Evolutionary conservation across 345 rosid species (phyloP), one percentile per base, ranked within the genome.

Genomic region (Citrus reticulata): DNA sequence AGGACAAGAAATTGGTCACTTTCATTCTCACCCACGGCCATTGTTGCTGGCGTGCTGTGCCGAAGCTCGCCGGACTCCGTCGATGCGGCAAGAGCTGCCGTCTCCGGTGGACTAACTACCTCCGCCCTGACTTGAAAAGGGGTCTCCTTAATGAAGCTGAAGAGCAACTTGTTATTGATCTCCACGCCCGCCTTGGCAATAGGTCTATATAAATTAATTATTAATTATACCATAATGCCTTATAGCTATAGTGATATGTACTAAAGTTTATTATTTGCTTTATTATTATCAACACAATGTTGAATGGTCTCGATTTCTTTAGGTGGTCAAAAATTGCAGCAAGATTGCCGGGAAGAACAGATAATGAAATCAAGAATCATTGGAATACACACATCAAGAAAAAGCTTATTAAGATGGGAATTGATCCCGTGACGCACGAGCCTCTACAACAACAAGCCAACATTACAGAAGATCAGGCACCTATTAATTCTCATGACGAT

Each of bases 311-410:
- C 29, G 25, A 51, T 13, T 72, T 49, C 37, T 67, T 25, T 78
- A 92, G 97, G 87, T 91, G 97, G 97, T 93, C 98, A 40, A 92
- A 90, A 77, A 93, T 92, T 70, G 98, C 98, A 14, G 89, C 90
- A 70, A 88, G 81, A 71, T 81, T 93, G 68, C 96, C 93, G 0
- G 94, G 96, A 82, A 89, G 98, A 86, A 93, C 98, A 5, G 98
- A 93, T 75, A 93, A 93, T 67, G 98, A 93, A 79, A 92, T 93
- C 10, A 93, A 92, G 79, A 92, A 92, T 64, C 87, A 90, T 32
- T 93, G 98, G 98, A 93, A 92, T 68, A 93, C 98, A 24, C 95
- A 89, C 81, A 89, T 93, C 49, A 93, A 93, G 90, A 92, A 92
- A 80, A 92, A 88, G 87, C 91, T 93, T 1, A 79, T 87, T 68